Percentiles rank a stretch among this genome's conserved stretches.
Evolutionary conservation across 176 grass and related monocot genomes (phyloP).

Genomic region (Aegilops longissima): DNA sequence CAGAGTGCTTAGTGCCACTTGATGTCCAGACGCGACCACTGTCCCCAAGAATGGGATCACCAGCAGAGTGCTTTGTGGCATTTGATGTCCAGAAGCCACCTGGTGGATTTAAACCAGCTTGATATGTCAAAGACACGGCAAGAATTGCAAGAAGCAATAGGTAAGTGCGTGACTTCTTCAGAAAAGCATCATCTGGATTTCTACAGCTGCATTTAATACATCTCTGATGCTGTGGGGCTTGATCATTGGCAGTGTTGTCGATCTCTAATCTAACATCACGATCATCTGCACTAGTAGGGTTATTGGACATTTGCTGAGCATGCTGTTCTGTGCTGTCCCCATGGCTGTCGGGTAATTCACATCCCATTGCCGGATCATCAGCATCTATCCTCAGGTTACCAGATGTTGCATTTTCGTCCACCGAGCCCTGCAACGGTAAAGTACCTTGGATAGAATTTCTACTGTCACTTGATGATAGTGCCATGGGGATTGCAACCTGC

Average conservation of each 20-base stretch:
- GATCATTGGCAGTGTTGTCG: neutral
- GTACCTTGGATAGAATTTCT: neutral
- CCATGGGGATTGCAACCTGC: neutral
- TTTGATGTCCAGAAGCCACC: conserved; percentile 29
- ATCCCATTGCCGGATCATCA: neutral
- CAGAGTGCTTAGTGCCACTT: neutral
- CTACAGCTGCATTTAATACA: neutral
- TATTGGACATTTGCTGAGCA: neutral
- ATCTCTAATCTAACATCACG: neutral
- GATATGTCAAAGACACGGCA: conserved; percentile 24
- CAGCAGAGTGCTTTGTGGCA: neutral
- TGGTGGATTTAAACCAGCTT: conserved; percentile 32
- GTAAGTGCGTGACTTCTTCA: conserved; percentile 17
- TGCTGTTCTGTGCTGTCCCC: neutral
- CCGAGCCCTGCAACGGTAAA: neutral
- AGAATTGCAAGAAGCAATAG: conserved; percentile 28
- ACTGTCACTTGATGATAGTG: neutral
- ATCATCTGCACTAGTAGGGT: neutral
- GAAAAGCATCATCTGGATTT: neutral
- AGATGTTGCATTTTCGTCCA: neutral
- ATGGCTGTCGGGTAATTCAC: neutral
- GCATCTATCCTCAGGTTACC: neutral
- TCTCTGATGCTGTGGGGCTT: neutral
- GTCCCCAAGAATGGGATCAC: conserved; percentile 24
- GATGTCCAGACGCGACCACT: neutral